Evolutionary conservation across 257 asterid species (phyloP), one percentile per base, ranked within the genome.

Genomic region (Salvia hispanica): DNA sequence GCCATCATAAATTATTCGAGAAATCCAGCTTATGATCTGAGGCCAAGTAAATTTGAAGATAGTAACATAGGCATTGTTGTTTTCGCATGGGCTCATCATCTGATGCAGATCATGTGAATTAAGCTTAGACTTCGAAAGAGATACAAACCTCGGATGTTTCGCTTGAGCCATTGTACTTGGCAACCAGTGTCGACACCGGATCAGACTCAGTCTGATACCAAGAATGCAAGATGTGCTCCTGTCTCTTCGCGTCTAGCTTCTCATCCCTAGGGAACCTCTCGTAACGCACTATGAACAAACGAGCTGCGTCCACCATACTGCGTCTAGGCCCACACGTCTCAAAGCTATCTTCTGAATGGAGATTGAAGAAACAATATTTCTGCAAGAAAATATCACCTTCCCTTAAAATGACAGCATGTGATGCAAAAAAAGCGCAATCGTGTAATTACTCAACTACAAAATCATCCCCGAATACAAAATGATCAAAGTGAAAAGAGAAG

Each of bases 251-350:
- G 52, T 76, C 84, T 61, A 43, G 34, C 3, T 40, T 82, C 69
- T 79, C 87, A 13, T 78, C 79, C 8, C 42, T 42, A 34, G 60
- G 48, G 69, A 84, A 83, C 81, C 95, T 88, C 72, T 91, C 88
- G 60, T 85, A 94, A 42, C 97, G 97, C 52, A 94, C 86, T 60
- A 94, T 69, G 73, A 94, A 86, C 60, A 94, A 62, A 66, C 83
- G 83, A 3, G 99, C 81, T 39, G 74, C 77, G 72, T 94, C 93
- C 2, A 77, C 72, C 54, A 85, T 67, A 48, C 85, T 86, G 81
- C 88, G 89, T 80, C 89, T 83, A 39, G 97, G 84, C 50, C 99
- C 99, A 42, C 99, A 94, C 7, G 97, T 84, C 72, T 88, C 97
- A 13, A 72, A 83, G 89, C 97, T 87, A 64, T 85, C 84, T 77